Conservation (phyloP, 176 grass and related monocot genomes). For the Oryza nivara region DNA sequence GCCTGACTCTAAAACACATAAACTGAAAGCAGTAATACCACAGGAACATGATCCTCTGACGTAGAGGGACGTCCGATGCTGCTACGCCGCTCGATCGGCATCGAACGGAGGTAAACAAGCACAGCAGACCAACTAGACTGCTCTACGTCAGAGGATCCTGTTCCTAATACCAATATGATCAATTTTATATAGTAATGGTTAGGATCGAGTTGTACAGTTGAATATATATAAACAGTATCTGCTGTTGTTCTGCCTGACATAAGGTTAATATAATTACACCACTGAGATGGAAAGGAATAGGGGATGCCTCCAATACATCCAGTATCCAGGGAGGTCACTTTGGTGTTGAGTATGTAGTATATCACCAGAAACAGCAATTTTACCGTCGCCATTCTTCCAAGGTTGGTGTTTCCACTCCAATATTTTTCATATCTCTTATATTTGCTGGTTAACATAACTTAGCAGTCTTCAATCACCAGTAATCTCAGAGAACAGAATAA, state of each 20-base stretch:
- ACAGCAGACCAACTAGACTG: too few relatives aligned
- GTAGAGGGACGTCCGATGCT: too few relatives aligned
- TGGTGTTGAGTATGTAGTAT: background rate
- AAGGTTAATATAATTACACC: background rate
- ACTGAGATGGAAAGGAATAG: too few relatives aligned
- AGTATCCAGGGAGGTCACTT: background rate
- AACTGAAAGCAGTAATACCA: background rate
- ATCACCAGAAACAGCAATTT: background rate
- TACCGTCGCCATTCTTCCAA: conserved; percentile 70
- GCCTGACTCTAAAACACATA: background rate
- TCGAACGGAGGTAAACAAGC: too few relatives aligned
- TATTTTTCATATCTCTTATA: conserved; percentile 81
- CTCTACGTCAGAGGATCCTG: too few relatives aligned
- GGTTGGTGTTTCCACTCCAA: conserved; percentile 69
- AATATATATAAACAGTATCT: background rate
- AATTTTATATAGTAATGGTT: background rate
- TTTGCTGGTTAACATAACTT: conserved; percentile 54
- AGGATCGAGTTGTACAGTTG: background rate
- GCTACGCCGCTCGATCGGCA: too few relatives aligned
- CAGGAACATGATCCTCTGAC: too few relatives aligned
- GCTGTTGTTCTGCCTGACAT: background rate
- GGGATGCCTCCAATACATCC: too few relatives aligned
- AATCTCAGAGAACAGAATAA: background rate
- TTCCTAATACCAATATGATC: background rate
- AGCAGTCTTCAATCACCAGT: conserved; percentile 8